Evolutionary conservation across 2,329 filamentous ascomycete species (phyloP), one percentile per base, ranked within the genome.

Genomic region (Ascochyta viciae-villosae): DNA sequence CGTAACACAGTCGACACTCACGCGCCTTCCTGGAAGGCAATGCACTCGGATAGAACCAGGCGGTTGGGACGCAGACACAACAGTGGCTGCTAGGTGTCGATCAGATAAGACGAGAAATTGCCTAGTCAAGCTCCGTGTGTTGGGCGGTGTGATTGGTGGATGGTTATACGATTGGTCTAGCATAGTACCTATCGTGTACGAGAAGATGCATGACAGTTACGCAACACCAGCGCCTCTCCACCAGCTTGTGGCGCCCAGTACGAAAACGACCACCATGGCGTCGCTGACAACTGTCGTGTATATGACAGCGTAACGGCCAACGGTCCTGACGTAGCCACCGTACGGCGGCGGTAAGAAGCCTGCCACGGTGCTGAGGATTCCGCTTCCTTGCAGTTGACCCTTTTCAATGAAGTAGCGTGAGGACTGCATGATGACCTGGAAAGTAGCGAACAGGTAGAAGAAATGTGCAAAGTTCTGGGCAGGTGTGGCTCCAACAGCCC

Each of bases 361-460:
- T 4, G 83, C 80, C 37, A 88, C 77, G 23, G 83, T 89, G 59
- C 86, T 87, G 58, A 91, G 64, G 54, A 90, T 82, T 3, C 89
- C 89, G 24, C 80, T 76, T 3, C 84, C 84, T 57, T 84, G 84
- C 41, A 83, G 72, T 57, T 77, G 76, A 26, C 83, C 83, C 64
- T 85, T 85, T 65, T 92, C 89, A 47, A 91, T 70, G 64, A 92
- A 86, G 72, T 89, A 90, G 23, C 90, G 81, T 27, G 85, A 87
- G 1, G 86, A 89, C 61, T 94, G 85, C 60, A 94, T 79, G 49
- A 91, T 72, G 10, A 91, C 82, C 77, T 95, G 90, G 29, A 86
- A 87, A 0, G 90, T 91, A 6, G 89, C 88, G 71, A 94, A 95
- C n/a, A 90, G 83, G 80, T 87, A 91, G 75, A 94, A 92, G 76